Evolutionary conservation across 805 yeast species (phyloP).

Genomic region (Kuraishia capsulata): DNA sequence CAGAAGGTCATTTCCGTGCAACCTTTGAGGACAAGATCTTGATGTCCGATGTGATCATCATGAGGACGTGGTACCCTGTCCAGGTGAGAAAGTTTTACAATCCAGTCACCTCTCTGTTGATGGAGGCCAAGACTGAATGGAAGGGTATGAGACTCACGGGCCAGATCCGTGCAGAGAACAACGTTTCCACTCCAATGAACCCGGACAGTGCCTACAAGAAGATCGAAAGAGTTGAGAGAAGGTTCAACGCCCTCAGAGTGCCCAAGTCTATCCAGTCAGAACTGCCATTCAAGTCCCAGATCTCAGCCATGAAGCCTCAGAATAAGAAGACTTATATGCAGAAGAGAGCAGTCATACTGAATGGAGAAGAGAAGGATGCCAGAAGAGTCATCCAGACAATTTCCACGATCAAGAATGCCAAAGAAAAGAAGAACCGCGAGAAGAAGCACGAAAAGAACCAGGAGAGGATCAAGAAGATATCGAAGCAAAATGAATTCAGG

Average conservation of each 20-base stretch:
- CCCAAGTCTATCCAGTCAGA: slow-evolving; percentile 70
- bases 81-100: slow-evolving; percentile 85
- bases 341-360: slow-evolving; percentile 89
- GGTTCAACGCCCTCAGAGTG: slow-evolving; percentile 80
- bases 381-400: slow-evolving; percentile 83
- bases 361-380: slow-evolving; percentile 90
- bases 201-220: slow-evolving; percentile 48
- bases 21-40: slow-evolving; percentile 93
- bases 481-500: slow-evolving; percentile 63
- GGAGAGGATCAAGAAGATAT: slow-evolving; percentile 65
- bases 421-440: slow-evolving; percentile 65
- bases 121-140: slow-evolving; percentile 79
- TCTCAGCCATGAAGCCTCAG: slow-evolving; percentile 82
- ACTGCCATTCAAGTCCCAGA: slow-evolving; percentile 89
- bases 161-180: slow-evolving; percentile 72
- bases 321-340: slow-evolving; percentile 71
- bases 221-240: slow-evolving; percentile 76
- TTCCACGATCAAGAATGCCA: slow-evolving; percentile 75
- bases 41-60: slow-evolving; percentile 79
- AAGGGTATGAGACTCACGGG: slow-evolving; percentile 95
- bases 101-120: slow-evolving; percentile 86
- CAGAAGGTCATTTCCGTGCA: slow-evolving; percentile 94
- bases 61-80: slow-evolving; percentile 97
- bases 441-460: slow-evolving; percentile 71
- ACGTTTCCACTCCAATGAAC: slow-evolving; percentile 51